Evolutionary conservation across 495 filamentous ascomycete genomes (phyloP).

Genomic region (Penicillium mononematosum): DNA sequence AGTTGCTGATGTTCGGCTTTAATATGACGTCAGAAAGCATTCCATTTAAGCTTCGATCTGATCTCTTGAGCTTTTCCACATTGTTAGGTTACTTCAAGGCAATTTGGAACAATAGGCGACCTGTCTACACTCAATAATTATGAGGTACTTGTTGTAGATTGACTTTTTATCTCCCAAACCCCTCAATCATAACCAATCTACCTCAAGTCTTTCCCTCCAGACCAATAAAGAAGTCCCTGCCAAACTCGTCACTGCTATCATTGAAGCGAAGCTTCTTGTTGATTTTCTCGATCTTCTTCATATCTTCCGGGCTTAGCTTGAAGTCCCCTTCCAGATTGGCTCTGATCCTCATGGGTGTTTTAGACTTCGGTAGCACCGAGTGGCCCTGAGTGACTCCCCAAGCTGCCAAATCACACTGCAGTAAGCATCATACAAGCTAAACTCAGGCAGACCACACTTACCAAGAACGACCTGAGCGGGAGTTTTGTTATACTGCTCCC

Average conservation of each 20-base stretch:
- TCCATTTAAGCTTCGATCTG: background rate
- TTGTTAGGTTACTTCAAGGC: background rate
- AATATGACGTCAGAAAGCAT: background rate
- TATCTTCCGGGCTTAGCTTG: slow-evolving; percentile 49
- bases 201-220: slow-evolving; percentile 55
- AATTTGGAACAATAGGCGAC: background rate
- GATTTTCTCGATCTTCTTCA: slow-evolving; percentile 52
- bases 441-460: slow-evolving; percentile 31
- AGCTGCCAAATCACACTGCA: slow-evolving; percentile 36
- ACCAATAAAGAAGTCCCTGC: slow-evolving; percentile 57
- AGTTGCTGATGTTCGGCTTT: background rate
- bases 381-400: slow-evolving; percentile 67
- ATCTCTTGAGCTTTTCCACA: background rate
- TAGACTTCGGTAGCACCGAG: slow-evolving; percentile 66
- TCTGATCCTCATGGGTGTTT: slow-evolving; percentile 53
- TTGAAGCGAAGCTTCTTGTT: slow-evolving; percentile 62
- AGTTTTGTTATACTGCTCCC: slow-evolving; percentile 60
- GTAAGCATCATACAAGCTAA: slow-evolving; percentile 1
- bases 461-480: slow-evolving; percentile 62
- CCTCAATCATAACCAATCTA: background rate
- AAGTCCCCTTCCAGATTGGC: slow-evolving; percentile 61
- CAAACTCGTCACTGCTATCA: slow-evolving; percentile 55
- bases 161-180: background rate
- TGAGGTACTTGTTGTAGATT: background rate
- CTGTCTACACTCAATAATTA: background rate